These are phyloP conservation scores for Polytrichum formosum DNA, from an alignment of 225 moss, liverwort and hornwort genomes.

Conservation along the genomic window DNA sequence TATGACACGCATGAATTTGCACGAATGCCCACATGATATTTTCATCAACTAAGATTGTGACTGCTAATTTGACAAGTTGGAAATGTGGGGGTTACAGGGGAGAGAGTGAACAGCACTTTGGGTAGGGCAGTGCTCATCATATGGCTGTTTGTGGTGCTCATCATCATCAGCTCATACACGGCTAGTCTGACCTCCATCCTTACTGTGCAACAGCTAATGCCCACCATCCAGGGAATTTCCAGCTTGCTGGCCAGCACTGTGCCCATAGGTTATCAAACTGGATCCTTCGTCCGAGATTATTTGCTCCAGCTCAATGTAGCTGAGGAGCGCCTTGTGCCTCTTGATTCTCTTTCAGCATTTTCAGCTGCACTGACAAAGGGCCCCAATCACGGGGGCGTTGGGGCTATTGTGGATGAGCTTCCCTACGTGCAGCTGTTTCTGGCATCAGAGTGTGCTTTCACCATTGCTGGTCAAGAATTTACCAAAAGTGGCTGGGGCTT, in stretches of 20 bases:
- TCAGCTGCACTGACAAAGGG: conserved; percentile 59
- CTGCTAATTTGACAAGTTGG: neutral
- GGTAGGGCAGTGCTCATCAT: conserved; percentile 93
- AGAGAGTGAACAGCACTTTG: conserved; percentile 84
- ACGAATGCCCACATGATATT: too few species aligned
- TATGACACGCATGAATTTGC: too few species aligned
- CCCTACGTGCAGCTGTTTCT: conserved; percentile 85
- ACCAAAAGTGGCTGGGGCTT: conserved; percentile 98
- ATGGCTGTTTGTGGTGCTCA: conserved; percentile 93
- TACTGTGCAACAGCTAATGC: conserved; percentile 87
- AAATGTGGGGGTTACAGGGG: conserved; percentile 45
- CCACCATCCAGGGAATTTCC: conserved; percentile 82
- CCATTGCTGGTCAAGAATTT: conserved; percentile 92
- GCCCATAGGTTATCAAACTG: conserved; percentile 79
- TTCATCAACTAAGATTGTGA: too few species aligned
- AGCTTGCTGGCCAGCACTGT: conserved; percentile 68
- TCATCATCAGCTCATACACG: conserved; percentile 89
- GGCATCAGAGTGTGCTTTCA: conserved; percentile 60
- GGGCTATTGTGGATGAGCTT: conserved; percentile 90
- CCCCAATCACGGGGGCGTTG: conserved; percentile 54
- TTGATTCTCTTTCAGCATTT: conserved; percentile 59
- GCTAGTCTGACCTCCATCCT: conserved; percentile 90
- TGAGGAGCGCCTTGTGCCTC: conserved; percentile 62
- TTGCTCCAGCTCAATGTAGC: conserved; percentile 72
- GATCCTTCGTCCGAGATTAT: conserved; percentile 83